Evolutionary conservation across 2,329 filamentous ascomycete genomes (phyloP).

Genomic region (Helotiales sp.): DNA sequence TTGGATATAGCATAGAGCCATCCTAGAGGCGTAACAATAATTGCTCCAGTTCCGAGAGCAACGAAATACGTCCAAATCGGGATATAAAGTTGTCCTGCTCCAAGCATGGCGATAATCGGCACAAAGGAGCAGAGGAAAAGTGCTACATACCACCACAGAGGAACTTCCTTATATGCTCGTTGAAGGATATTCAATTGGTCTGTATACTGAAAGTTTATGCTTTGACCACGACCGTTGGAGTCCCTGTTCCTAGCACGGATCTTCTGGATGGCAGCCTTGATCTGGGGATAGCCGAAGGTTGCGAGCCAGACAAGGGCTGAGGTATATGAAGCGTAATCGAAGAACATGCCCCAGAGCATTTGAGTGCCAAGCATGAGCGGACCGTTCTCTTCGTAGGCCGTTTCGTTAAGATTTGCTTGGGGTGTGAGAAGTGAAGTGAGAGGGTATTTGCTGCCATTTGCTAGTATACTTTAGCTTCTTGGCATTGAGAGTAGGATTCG

Average conservation of each 20-base stretch:
- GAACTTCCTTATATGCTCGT: constrained; percentile 57
- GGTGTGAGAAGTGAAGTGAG: constrained; percentile 36
- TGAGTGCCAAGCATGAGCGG: constrained; percentile 58
- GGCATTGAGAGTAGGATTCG: background rate
- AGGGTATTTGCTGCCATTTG: constrained; percentile 38
- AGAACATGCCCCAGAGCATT: constrained; percentile 58
- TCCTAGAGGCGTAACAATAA: constrained; percentile 56
- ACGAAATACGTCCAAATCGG: constrained; percentile 61
- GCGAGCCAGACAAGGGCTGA: constrained; percentile 59
- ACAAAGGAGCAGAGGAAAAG: constrained; percentile 52
- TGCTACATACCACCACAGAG: constrained; percentile 55
- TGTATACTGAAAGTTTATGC: constrained; percentile 54
- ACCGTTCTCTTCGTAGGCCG: constrained; percentile 47
- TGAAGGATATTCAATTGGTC: constrained; percentile 60
- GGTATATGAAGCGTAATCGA: constrained; percentile 58
- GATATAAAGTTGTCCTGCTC: constrained; percentile 53
- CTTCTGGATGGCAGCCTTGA: constrained; percentile 46
- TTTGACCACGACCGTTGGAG: constrained; percentile 29
- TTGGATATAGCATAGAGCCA: constrained; percentile 62
- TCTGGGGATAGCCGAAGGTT: constrained; percentile 52
- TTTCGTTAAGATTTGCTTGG: constrained; percentile 37
- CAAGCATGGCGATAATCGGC: constrained; percentile 50
- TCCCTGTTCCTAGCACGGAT: constrained; percentile 41
- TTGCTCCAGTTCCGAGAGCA: constrained; percentile 52
- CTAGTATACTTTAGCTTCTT: constrained; percentile 11